A percentile compares a stretch with the other conserved stretches of the same genome.
These are phyloP conservation scores for Starmerella ratchasimensis DNA, from an alignment of 805 yeast species.

Conservation along the genomic window DNA sequence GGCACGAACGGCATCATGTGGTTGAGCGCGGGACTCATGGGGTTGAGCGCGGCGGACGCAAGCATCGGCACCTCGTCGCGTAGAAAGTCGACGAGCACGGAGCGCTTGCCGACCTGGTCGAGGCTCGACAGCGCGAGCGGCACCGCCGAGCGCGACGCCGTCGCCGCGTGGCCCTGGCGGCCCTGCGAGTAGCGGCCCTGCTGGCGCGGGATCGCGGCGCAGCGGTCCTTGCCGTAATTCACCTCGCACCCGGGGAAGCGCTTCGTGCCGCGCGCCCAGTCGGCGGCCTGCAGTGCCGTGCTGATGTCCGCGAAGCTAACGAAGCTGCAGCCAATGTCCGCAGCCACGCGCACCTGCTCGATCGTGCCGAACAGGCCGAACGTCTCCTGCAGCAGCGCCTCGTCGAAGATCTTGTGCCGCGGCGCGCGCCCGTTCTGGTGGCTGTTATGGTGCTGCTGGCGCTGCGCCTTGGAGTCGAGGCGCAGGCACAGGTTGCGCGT, in stretches of 20 bases:
- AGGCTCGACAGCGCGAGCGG: background rate
- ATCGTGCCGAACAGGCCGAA: conserved; percentile 82
- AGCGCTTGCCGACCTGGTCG: background rate
- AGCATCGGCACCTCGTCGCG: background rate
- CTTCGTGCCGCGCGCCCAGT: conserved; percentile 66
- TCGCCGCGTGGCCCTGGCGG: background rate
- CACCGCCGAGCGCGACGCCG: background rate
- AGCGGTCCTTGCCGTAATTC: conserved; percentile 87
- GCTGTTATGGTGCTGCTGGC: background rate
- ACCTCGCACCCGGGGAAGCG: conserved; percentile 55
- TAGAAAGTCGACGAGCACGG: background rate
- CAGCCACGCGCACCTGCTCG: conserved; percentile 81
- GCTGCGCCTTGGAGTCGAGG: background rate
- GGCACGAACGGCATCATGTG: too few relatives aligned
- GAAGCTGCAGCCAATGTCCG: conserved; percentile 77
- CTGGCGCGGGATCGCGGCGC: conserved; percentile 49
- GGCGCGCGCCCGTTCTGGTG: too few relatives aligned
- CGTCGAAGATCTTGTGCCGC: background rate
- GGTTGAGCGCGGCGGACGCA: too few relatives aligned
- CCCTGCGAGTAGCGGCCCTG: background rate
- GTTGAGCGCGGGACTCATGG: too few relatives aligned
- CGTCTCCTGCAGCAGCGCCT: conserved; percentile 29
- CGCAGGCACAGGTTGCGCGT: conserved; percentile 77
- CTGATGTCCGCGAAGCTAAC: conserved; percentile 79
- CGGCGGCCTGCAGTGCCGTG: conserved; percentile 82